Base-by-base conservation (phyloP, 2,329 filamentous ascomycete species). In the Pseudocercospora ulei region DNA sequence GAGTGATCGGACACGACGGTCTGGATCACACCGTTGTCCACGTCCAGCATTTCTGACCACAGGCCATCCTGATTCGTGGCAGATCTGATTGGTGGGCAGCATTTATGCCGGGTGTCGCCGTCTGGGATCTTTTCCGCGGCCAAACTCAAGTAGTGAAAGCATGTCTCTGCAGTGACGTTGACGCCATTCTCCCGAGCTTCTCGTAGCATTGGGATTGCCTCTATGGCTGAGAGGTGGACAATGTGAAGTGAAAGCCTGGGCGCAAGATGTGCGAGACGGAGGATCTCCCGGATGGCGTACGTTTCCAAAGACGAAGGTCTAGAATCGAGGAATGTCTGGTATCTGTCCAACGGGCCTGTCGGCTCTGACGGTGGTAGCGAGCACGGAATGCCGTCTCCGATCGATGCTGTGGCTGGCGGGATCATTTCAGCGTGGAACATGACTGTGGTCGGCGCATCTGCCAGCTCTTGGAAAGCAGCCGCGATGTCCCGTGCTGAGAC, bases 371-470 rank as follows among this genome's bases (percentile, higher is more conserved):
- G 82, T 11, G 83, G 75, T 5, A 56, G 44, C 0, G 82, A 82
- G 16, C 65, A 63, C 54, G 83, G 80, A 3, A 85, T 77, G 16
- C 77, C 76, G 59, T 90, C 84, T 37, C 82, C 81, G 2, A 87
- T 81, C 0, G 83, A 86, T 50, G 76, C 75, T 34, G 82, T 66
- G 50, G 87, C 82, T 11, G 85, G 83, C n/a, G 88, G 86, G 7
- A 92, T 79, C 86, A 95, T 96, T 63, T 98, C 90, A 40, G 90
- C 90, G 59, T 98, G 90, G 67, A 98, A 98, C 88, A 98, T 96
- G 54, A 96, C 76, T 0, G 86, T 93, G 2, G 90, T 96, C 11
- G 84, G 73, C 38, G 79, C 73, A 52, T 84, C 77, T 44, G 82
- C 82, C 45, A 98, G 73, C 30, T 80, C 82, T 18, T 69, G 68